Evolutionary conservation across 75 land plant genomes (phyloP), one percentile per base, ranked within the genome.

Genomic region (Ceratopteris richardii): DNA sequence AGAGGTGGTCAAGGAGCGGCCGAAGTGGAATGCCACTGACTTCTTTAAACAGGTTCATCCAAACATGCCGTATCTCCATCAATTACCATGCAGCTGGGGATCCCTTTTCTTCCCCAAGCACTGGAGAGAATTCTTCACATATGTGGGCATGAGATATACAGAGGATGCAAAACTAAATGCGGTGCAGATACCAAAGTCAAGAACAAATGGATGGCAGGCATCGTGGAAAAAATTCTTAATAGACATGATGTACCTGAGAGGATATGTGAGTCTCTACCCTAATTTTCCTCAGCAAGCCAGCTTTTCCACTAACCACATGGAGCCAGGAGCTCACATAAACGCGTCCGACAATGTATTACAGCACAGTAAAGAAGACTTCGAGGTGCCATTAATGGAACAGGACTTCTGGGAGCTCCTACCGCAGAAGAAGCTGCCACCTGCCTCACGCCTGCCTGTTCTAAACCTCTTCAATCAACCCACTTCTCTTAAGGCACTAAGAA

Each of bases 391-490:
- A 2, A 24, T 77, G 65, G 37, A 36, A 57, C 62, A 73, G 59
- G 70, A 76, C 54, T 93, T 93, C 70, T 66, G 66, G 54, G 27
- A 30, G 0, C 58, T 82, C 9, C 63, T 95, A 70, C 96, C 92
- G 0, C 40, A 28, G 2, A 66, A 66, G 60, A 86, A 78, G 47
- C 37, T 95, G 58, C 99, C 99, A 13, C 64, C 91, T 0, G 92
- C 82, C 1, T 77, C 92, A n/a, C 80, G 67, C 61, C 76, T 95
- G 31, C 99, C 99, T 3, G 87, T 87, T 25, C 30, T 95, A 21
- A 87, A 95, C 55, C 85, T 95, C 40, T 95, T 95, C 88, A 95
- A 95, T 71, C 97, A 84, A 73, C 70, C 96, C 0, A 63, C 83
- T 0, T 72, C 84, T 0, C 62, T 95, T 36, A 83, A 63, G 65